A percentile compares a stretch with the other conserved stretches of the same genome.
phyloP scores from a whole-genome alignment of 768 basidiomycete species.

The Mycena floridula region DNA sequence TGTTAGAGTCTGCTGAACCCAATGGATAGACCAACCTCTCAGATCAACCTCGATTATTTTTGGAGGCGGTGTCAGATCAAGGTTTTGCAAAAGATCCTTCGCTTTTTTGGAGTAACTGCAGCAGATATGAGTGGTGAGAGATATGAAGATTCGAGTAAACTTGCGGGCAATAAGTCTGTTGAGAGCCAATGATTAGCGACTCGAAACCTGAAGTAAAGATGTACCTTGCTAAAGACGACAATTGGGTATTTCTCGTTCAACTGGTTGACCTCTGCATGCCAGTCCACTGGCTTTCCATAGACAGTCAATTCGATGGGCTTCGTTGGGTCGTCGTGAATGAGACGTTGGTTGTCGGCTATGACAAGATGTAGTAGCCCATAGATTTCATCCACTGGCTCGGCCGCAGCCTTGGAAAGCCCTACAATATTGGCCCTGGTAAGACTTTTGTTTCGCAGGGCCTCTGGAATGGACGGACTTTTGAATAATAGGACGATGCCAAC shows the following conservation, averaged over 20 bases:
- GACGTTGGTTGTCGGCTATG: conserved; percentile 36
- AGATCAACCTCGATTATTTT: conserved; percentile 72
- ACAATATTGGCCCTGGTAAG: conserved; percentile 35
- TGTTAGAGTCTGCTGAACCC: neutral
- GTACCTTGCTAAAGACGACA: conserved; percentile 78
- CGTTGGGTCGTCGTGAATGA: conserved; percentile 37
- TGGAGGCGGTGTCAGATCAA: conserved; percentile 58
- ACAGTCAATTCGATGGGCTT: conserved; percentile 43
- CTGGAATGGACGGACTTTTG: neutral
- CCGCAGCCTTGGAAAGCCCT: conserved; percentile 27
- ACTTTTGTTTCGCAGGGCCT: conserved; percentile 4
- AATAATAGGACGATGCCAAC: neutral
- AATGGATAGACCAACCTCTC: conserved; percentile 37
- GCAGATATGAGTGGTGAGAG: conserved; percentile 1
- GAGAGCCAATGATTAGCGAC: neutral
- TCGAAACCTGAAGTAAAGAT: conserved; percentile 8
- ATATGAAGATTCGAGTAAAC: conserved; percentile 17
- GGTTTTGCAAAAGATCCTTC: conserved; percentile 55
- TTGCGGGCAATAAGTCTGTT: conserved; percentile 71
- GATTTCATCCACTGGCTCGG: conserved; percentile 46
- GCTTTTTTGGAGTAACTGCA: conserved; percentile 53
- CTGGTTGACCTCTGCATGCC: conserved; percentile 32
- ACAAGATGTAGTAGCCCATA: conserved; percentile 68
- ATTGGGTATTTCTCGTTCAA: conserved; percentile 53
- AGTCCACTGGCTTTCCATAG: conserved; percentile 44